Base-by-base conservation (phyloP, 2,329 filamentous ascomycete genomes). In the Colletotrichum neosansevieriae region DNA sequence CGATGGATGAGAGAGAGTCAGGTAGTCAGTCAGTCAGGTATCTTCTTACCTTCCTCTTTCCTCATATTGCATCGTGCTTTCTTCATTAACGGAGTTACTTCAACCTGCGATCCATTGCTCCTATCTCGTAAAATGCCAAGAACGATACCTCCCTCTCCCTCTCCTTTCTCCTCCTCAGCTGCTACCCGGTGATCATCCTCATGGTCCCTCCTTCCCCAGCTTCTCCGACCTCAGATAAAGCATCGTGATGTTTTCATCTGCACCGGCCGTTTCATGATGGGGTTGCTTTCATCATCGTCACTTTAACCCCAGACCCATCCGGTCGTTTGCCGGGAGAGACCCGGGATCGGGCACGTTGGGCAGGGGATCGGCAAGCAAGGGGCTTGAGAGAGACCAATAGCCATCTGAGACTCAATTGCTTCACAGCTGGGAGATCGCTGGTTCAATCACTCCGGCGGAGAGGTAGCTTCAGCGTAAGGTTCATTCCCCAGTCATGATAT, bases 291-390 rank as follows among this genome's bases (percentile, higher is more conserved):
- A 57, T 63, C 63, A 57, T 49, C 32, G 34, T 24, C 42, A 44
- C 19, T 51, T 11, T 53, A 64, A 64, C 64, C 60, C 64, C 53
- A 51, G 53, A 64, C 53, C 60, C 38, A 36, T 67, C 57, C 45
- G 53, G 21, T 45, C 42, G 47, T 15, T 53, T 32, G 38, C 64
- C 58, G 58, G 58, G 58, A 53, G n/a, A 40, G 60, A 67, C 62
- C 60, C 64, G 51, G 53, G n/a, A 44, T 58, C 36, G 38, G 53
- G 53, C 51, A 29, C 53, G 40, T 17, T 44, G 21, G 59, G 49
- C 64, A 58, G 59, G 64, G 64, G 32, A 38, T 34, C 40, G 45
- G 29, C 51, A 47, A 58, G 58, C 51, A 63, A 51, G 59, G 59
- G 49, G 47, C 17, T 42, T 38, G 34, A n/a, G 50, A 19, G 29